Conservation (phyloP, 345 rosid species). For the Physaria fendleri region DNA sequence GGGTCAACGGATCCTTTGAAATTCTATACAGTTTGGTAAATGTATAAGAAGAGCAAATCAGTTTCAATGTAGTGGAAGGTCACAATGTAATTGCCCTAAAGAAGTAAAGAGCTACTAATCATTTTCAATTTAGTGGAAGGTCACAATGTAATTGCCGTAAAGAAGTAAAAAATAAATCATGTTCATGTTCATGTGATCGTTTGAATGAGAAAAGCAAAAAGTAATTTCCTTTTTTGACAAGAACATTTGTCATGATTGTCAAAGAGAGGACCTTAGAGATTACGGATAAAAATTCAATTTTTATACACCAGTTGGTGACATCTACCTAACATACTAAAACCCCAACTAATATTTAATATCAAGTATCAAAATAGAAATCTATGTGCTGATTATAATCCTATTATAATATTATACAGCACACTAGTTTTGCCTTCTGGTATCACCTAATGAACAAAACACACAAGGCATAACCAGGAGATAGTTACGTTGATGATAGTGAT, state of each 20-base stretch:
- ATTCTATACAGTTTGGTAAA: constrained; percentile 33
- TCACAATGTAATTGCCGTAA: no score
- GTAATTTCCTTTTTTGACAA: constrained; percentile 2
- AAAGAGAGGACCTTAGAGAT: constrained; percentile 10
- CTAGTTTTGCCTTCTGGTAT: constrained; percentile 25
- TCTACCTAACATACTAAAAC: constrained; percentile 24
- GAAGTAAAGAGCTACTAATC: no score
- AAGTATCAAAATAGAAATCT: constrained; percentile 7
- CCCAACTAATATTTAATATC: constrained; percentile 7
- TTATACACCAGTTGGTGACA: constrained; percentile 23
- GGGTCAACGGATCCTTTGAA: constrained; percentile 77
- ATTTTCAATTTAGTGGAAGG: no score
- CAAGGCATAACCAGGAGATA: constrained; percentile 9
- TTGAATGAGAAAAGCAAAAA: constrained; percentile 12
- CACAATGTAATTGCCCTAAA: constrained; percentile 3
- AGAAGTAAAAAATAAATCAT: no score
- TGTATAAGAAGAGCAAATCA: not conserved
- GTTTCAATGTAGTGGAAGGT: not conserved
- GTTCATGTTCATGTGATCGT: constrained; percentile 23
- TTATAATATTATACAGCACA: not conserved
- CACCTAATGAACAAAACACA: constrained; percentile 19
- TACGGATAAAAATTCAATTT: not conserved
- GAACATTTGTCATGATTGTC: not conserved
- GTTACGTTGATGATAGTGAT: no score
- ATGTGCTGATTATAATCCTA: not conserved